Evolutionary conservation across 2,329 filamentous ascomycete species (phyloP).

Genomic region (Ophiostoma novo-ulmi): DNA sequence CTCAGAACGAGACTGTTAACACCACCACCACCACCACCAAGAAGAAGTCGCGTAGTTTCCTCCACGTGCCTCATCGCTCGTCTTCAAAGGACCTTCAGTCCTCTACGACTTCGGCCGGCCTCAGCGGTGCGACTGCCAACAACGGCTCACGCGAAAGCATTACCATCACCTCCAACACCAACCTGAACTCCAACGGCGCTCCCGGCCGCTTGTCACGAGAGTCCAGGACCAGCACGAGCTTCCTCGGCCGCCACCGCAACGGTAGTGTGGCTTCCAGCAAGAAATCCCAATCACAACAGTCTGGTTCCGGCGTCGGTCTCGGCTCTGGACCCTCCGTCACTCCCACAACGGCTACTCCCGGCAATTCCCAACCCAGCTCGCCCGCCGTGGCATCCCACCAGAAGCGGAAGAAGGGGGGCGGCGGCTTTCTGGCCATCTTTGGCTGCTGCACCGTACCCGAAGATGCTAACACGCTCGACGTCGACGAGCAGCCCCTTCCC

Average conservation of each 20-base stretch:
- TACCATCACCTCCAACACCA: not conserved
- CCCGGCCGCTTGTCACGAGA: slow-evolving; percentile 57
- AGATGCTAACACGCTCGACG: slow-evolving; percentile 50
- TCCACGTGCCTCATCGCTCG: slow-evolving; percentile 58
- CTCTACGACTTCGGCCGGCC: slow-evolving; percentile 54
- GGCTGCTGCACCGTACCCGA: slow-evolving; percentile 64
- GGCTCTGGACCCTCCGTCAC: slow-evolving; percentile 31
- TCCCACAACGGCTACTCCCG: slow-evolving; percentile 48
- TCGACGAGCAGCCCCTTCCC: slow-evolving; percentile 49
- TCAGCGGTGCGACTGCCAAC: slow-evolving; percentile 54
- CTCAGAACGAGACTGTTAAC: slow-evolving; percentile 37
- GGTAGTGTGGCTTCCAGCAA: slow-evolving; percentile 47
- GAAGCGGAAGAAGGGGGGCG: slow-evolving; percentile 52
- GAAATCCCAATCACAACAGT: slow-evolving; percentile 12
- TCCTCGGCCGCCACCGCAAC: slow-evolving; percentile 58
- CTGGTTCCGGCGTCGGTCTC: slow-evolving; percentile 13
- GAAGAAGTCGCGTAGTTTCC: slow-evolving; percentile 49
- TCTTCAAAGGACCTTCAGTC: slow-evolving; percentile 58
- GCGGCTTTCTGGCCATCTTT: slow-evolving; percentile 51
- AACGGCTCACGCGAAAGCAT: slow-evolving; percentile 57
- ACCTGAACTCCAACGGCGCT: not conserved
- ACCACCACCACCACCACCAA: slow-evolving; percentile 3
- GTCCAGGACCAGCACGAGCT: slow-evolving; percentile 59
- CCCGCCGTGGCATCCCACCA: slow-evolving; percentile 42
- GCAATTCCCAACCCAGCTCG: slow-evolving; percentile 49